Evolutionary conservation across 129 eudicot genomes (phyloP).

Genomic region (Flaveria trinervia): DNA sequence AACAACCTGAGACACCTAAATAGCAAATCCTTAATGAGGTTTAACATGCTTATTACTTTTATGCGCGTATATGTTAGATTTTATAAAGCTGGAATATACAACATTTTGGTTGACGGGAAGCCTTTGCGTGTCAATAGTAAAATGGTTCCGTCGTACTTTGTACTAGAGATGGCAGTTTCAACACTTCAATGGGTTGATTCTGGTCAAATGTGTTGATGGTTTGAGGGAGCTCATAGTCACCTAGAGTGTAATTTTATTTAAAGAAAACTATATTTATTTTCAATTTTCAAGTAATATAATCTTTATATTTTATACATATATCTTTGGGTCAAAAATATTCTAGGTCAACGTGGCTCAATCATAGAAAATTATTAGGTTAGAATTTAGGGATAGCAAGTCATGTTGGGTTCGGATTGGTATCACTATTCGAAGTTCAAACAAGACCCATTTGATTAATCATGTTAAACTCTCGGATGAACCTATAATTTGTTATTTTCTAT

Average conservation of each 20-base stretch:
- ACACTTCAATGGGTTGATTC: not conserved
- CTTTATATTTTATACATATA: not conserved
- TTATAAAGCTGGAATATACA: not conserved
- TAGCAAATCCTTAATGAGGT: conserved; percentile 11
- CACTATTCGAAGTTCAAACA: not conserved
- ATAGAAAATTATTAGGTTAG: no score
- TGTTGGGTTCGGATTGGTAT: no score
- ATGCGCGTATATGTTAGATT: conserved; percentile 4
- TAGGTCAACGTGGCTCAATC: no score
- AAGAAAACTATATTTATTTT: no score
- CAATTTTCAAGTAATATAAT: not conserved
- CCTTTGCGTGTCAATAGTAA: no score
- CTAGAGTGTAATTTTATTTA: not conserved
- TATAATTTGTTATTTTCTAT: not conserved
- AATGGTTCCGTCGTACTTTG: no score
- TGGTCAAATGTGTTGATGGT: not conserved
- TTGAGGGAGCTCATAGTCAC: not conserved
- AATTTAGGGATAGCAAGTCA: no score
- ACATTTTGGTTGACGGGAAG: conserved; percentile 16
- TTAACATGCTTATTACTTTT: not conserved
- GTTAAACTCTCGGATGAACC: not conserved
- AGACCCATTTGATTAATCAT: not conserved
- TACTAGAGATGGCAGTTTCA: no score
- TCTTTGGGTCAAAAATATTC: not conserved
- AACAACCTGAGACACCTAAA: conserved; percentile 19